Evolutionary conservation across 805 yeast species (phyloP).

Genomic region (Ogataea methylovora): DNA sequence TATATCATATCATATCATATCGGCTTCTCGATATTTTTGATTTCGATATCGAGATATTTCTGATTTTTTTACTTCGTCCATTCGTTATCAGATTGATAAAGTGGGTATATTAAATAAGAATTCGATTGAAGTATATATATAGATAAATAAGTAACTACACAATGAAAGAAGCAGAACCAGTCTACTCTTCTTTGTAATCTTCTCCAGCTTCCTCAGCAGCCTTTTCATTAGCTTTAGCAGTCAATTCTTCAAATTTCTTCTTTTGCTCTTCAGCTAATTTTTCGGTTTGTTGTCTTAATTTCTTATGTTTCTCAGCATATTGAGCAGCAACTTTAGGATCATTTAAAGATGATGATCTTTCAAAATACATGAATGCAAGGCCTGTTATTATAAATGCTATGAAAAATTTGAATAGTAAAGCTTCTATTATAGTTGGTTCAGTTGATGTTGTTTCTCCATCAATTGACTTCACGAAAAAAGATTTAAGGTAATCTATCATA

Average conservation of each 20-base stretch:
- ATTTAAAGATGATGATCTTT: not conserved
- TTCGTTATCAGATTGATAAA: no score
- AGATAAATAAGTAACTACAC: no score
- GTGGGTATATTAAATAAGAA: no score
- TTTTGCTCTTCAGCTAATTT: not conserved
- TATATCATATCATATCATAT: no score
- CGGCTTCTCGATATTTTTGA: no score
- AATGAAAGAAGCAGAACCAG: no score
- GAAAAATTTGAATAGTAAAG: not conserved
- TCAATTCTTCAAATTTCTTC: not conserved
- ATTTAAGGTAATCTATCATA: no score
- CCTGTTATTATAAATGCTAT: not conserved
- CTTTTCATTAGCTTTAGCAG: not conserved
- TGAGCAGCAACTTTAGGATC: slow-evolving; percentile 1
- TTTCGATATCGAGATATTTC: no score
- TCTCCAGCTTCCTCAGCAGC: not conserved
- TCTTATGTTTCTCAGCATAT: not conserved
- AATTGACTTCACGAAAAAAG: no score
- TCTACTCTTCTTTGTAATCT: not conserved
- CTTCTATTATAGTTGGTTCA: not conserved
- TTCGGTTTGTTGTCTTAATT: not conserved
- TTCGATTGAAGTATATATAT: no score
- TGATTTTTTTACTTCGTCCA: no score
- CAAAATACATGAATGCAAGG: not conserved
- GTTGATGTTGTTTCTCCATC: no score